Conservation (phyloP, 495 filamentous ascomycete genomes). For the Penicillium steckii region DNA sequence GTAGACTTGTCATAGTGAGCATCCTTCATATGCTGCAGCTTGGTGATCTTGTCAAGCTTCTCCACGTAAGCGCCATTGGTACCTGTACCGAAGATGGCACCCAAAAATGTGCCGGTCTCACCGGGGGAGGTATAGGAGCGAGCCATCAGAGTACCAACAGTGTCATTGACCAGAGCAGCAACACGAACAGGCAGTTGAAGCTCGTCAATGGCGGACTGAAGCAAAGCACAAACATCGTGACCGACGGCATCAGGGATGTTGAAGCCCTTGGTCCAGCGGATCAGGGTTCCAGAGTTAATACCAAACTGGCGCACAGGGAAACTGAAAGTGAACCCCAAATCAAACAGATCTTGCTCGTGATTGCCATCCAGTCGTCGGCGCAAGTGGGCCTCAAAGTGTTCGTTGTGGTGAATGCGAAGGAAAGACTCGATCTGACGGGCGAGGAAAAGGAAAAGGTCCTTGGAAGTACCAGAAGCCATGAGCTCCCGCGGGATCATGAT, state of each 20-base stretch:
- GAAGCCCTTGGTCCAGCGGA: conserved; percentile 98
- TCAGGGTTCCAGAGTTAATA: conserved; percentile 88
- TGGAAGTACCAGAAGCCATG: conserved; percentile 83
- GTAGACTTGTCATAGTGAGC: conserved; percentile 75
- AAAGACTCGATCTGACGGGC: conserved; percentile 89
- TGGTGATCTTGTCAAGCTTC: conserved; percentile 49
- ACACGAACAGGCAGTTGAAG: conserved; percentile 87
- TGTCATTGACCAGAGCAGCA: conserved; percentile 94
- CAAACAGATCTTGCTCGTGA: conserved; percentile 72
- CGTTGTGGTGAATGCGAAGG: conserved; percentile 80
- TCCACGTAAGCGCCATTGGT: conserved; percentile 91
- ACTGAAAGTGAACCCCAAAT: conserved; percentile 94
- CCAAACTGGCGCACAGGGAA: conserved; percentile 93
- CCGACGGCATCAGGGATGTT: conserved; percentile 90
- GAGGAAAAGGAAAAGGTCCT: conserved; percentile 89
- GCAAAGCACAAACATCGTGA: conserved; percentile 87
- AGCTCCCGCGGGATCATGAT: conserved; percentile 84
- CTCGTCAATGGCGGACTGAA: conserved; percentile 88
- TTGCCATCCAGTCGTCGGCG: conserved; percentile 57
- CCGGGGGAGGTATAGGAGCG: conserved; percentile 91
- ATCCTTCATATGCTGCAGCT: conserved; percentile 43
- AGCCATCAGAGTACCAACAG: conserved; percentile 96
- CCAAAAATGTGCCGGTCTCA: conserved; percentile 80
- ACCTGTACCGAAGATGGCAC: conserved; percentile 89
- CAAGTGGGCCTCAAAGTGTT: conserved; percentile 76